phyloP scores from a whole-genome alignment of 2,329 filamentous ascomycete species.

The Fusarium austroafricanum region DNA sequence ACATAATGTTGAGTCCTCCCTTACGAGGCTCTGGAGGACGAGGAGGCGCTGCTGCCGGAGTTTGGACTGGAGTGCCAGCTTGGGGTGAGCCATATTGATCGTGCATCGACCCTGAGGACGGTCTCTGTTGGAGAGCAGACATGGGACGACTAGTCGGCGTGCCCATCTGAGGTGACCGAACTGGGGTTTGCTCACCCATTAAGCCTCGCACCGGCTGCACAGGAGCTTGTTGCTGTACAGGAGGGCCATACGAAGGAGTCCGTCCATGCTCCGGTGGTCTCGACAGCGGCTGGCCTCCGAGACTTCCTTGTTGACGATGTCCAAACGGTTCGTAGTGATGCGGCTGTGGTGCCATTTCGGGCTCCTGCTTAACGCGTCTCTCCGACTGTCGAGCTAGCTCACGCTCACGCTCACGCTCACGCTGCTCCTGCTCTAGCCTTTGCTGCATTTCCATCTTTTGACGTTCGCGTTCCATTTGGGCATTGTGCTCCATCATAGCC shows the following conservation, averaged over 20 bases:
- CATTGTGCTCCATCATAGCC: slow-evolving; percentile 47
- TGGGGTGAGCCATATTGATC: slow-evolving; percentile 49
- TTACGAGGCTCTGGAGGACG: slow-evolving; percentile 64
- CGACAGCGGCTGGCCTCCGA: slow-evolving; percentile 52
- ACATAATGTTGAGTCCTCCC: slow-evolving; percentile 72
- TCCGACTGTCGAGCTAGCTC: slow-evolving; percentile 48
- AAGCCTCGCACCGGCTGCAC: slow-evolving; percentile 56
- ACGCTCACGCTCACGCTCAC: slow-evolving; percentile 45
- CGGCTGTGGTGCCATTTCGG: slow-evolving; percentile 54
- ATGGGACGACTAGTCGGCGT: slow-evolving; percentile 53
- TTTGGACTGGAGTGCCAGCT: slow-evolving; percentile 47
- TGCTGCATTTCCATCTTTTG: slow-evolving; percentile 50
- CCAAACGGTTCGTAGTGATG: slow-evolving; percentile 60
- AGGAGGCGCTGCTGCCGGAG: slow-evolving; percentile 53
- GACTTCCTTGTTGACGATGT: slow-evolving; percentile 55
- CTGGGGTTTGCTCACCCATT: slow-evolving; percentile 54
- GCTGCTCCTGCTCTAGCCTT: slow-evolving; percentile 46
- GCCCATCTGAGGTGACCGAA: slow-evolving; percentile 55
- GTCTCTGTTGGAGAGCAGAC: slow-evolving; percentile 53
- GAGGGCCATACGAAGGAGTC: slow-evolving; percentile 48
- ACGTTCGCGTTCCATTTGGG: slow-evolving; percentile 50
- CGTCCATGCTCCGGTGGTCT: slow-evolving; percentile 59
- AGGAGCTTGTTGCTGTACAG: slow-evolving; percentile 52
- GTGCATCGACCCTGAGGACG: slow-evolving; percentile 46
- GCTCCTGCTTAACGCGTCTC: slow-evolving; percentile 62